Conservation (phyloP, 371 early-diverging fungal species). For the Actinomortierella wolfii region DNA sequence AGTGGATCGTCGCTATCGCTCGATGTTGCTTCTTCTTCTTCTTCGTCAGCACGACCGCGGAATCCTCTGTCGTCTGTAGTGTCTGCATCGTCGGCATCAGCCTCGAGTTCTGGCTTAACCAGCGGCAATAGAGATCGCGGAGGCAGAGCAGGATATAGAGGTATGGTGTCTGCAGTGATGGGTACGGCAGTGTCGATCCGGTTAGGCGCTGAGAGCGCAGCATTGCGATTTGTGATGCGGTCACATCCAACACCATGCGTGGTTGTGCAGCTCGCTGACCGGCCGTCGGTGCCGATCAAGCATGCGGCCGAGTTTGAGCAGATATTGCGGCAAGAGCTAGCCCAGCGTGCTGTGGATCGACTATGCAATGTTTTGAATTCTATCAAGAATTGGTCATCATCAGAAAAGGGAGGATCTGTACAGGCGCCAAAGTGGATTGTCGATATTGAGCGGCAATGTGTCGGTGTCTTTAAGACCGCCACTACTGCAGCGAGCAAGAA, state of each 20-base stretch:
- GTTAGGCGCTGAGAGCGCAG: conserved; percentile 15
- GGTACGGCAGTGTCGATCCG: conserved; percentile 31
- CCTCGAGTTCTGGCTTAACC: too few relatives aligned
- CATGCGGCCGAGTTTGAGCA: conserved; percentile 39
- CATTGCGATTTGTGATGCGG: conserved; percentile 31
- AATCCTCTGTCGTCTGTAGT: neutral
- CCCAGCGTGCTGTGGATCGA: conserved; percentile 21
- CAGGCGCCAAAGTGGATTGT: conserved; percentile 31
- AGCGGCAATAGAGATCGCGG: too few relatives aligned
- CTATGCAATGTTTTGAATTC: conserved; percentile 36
- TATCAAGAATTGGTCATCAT: conserved; percentile 16
- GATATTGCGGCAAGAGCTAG: conserved; percentile 28
- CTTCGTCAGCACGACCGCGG: too few relatives aligned
- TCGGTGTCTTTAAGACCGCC: conserved; percentile 28
- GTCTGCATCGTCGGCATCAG: neutral
- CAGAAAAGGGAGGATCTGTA: conserved; percentile 4
- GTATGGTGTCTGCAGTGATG: conserved; percentile 22
- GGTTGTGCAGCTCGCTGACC: conserved; percentile 27
- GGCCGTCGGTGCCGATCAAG: conserved; percentile 33
- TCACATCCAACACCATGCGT: conserved; percentile 41
- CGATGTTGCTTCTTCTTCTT: too few relatives aligned
- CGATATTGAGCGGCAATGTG: conserved; percentile 39
- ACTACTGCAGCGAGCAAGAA: neutral
- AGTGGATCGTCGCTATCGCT: too few relatives aligned
- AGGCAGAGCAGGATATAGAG: neutral